Percentiles rank a stretch among this genome's conserved stretches.
phyloP scores from a whole-genome alignment of 192 early-diverging fungal species.

The Geranomyces michiganensis region DNA sequence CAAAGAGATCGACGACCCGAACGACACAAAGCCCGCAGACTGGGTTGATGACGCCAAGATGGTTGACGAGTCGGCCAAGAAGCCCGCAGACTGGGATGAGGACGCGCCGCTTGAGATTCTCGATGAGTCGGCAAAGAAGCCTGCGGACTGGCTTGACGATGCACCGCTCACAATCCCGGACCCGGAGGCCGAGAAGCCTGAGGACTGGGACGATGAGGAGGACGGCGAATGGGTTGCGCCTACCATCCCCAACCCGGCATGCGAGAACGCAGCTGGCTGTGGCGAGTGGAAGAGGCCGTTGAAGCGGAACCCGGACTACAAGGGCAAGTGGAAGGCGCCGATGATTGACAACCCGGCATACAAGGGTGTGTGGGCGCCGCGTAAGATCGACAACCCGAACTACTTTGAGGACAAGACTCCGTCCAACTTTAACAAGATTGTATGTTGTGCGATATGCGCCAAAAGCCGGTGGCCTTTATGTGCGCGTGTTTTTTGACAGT shows the following conservation, averaged over 20 bases:
- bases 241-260: constrained; percentile 81
- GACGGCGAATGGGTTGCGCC: constrained; percentile 90
- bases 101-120: constrained; percentile 77
- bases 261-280: constrained; percentile 69
- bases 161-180: constrained; percentile 75
- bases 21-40: constrained; percentile 82
- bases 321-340: constrained; percentile 86
- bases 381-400: constrained; percentile 81
- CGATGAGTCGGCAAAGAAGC: constrained; percentile 78
- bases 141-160: constrained; percentile 85
- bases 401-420: constrained; percentile 82
- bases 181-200: constrained; percentile 80
- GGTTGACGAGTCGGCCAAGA: constrained; percentile 75
- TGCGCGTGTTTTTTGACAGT: neutral
- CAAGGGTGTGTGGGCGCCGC: constrained; percentile 87
- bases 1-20: constrained; percentile 65
- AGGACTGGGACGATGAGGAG: constrained; percentile 90
- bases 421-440: constrained; percentile 78
- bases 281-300: constrained; percentile 81
- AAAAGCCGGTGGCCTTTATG: neutral
- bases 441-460: constrained; percentile 22
- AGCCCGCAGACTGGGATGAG: constrained; percentile 87
- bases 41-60: constrained; percentile 90
- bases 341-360: constrained; percentile 90
- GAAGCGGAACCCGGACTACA: constrained; percentile 92